These are phyloP conservation scores for Peronosclerospora sorghi DNA, from an alignment of 352 stramenopile genomes.

Conservation along the genomic window DNA sequence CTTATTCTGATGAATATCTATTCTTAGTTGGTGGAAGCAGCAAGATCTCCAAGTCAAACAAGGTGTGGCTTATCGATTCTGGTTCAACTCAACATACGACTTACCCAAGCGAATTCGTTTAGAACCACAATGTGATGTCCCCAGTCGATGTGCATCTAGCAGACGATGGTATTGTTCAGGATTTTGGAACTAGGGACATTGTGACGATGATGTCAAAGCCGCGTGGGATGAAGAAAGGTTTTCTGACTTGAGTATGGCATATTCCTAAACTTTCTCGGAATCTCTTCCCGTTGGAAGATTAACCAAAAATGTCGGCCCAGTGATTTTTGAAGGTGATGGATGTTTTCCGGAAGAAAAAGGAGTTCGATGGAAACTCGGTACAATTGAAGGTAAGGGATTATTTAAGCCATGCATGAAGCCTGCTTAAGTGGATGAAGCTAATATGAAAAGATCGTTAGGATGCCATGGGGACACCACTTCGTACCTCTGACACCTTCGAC, in stretches of 20 bases:
- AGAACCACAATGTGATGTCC: background rate
- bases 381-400: background rate
- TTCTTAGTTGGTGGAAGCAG: background rate
- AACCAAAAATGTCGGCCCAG: background rate
- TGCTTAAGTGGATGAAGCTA: background rate
- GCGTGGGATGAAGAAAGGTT: background rate
- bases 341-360: background rate
- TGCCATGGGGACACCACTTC: background rate
- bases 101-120: background rate
- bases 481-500: too few relatives aligned
- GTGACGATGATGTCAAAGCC: background rate
- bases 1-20: background rate
- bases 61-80: slow-evolving; percentile 2
- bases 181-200: background rate
- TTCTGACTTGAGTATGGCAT: background rate
- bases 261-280: background rate
- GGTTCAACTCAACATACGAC: slow-evolving; percentile 5
- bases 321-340: background rate
- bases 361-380: background rate
- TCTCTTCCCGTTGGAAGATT: background rate
- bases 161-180: background rate
- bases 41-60: slow-evolving; percentile 2
- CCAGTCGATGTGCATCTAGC: background rate
- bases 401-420: background rate
- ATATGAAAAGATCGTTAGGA: background rate